These are phyloP conservation scores for Solanum paucissectum DNA, from an alignment of 257 asterid genomes.

Conservation along the genomic window DNA sequence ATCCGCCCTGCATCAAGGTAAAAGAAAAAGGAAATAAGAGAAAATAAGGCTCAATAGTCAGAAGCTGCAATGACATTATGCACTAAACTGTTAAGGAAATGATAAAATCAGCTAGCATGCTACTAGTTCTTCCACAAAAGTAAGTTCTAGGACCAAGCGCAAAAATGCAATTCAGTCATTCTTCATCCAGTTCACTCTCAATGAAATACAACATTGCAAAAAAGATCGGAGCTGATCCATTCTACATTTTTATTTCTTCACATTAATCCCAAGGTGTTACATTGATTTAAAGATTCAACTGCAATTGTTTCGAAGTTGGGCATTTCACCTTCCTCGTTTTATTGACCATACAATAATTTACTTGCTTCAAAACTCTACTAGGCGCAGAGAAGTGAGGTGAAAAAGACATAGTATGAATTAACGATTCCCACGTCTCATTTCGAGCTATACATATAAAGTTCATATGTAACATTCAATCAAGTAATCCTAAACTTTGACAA, in stretches of 20 bases:
- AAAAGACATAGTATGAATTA: not conserved
- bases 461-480: not conserved
- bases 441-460: not conserved
- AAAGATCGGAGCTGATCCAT: not conserved
- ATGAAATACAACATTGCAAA: not conserved
- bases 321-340: not conserved
- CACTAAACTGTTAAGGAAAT: not conserved
- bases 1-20: conserved; percentile 56
- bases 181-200: not conserved
- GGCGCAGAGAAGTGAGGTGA: not conserved
- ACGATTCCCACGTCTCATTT: not conserved
- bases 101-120: not conserved
- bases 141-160: not conserved
- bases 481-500: not conserved
- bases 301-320: not conserved
- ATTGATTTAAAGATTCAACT: not conserved
- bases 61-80: not conserved
- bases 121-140: not conserved
- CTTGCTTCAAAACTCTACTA: not conserved
- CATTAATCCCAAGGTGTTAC: not conserved
- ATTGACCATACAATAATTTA: not conserved
- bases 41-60: not conserved
- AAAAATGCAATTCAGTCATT: not conserved
- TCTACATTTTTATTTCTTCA: not conserved
- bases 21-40: not conserved